Base-by-base conservation (phyloP, 192 early-diverging fungal species). In the Coemansia sp. region DNA sequence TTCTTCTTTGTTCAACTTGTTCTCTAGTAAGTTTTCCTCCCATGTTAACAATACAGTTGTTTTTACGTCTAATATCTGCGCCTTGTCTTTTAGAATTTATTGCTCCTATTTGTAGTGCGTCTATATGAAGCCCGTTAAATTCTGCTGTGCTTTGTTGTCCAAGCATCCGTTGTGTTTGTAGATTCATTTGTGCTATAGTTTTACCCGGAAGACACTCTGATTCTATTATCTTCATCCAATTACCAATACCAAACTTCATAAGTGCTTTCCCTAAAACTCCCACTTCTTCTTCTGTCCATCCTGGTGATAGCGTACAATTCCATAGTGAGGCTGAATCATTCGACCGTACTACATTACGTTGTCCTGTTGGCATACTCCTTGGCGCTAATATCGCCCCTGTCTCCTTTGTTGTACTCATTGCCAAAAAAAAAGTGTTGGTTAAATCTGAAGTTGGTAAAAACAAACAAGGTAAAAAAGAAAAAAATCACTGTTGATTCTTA, bases 151-250 rank as follows among this genome's bases (percentile, higher is more conserved):
- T 94, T 70, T 98, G 95, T 71, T 98, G 95, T 0, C 95, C 95
- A 1, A 98, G 86, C 86, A 98, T 87, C 31, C 95, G 84, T 73
- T 98, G 95, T 20, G 91, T 88, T 67, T 98, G 95, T 39, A 98
- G 73, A 82, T 98, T 97, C 90, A 96, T 92, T 79, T 98, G 95
- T 7, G 95, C 93, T 61, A 93, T 95, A n/a, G 93, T 96, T 67
- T 98, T 98, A 51, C 94, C 95, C 8, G 94, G 94, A 4, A 98
- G 77, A 66, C 91, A 91, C 39, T 88, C 87, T 23, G 87, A 88
- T 59, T 93, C 95, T 70, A 96, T 93, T 66, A 98, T 95, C 67
- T 94, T 93, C 74, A 90, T 91, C 95, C 95, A 98, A 76, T 96
- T 95, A 27, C 95, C 95, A 31, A 98, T 84, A 7, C 95, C 95